Percentiles rank a stretch among this genome's conserved stretches.
These are phyloP conservation scores for Colletotrichum sp. DNA, from an alignment of 2,329 filamentous ascomycete species.

Conservation along the genomic window DNA sequence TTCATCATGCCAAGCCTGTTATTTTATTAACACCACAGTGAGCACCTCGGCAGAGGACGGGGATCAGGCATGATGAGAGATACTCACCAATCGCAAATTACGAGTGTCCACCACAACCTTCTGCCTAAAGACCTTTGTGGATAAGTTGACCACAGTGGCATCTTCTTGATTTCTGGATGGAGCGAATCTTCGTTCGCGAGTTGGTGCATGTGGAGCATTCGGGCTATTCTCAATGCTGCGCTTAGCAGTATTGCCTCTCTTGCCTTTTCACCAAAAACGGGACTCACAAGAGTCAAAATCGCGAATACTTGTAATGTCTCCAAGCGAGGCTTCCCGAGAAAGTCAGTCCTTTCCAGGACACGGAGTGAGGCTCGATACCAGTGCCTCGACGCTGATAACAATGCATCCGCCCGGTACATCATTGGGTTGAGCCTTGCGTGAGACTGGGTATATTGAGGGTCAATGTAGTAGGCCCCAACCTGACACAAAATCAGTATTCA, in stretches of 20 bases:
- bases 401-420: not conserved
- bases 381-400: not conserved
- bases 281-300: not conserved
- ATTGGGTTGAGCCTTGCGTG: not conserved
- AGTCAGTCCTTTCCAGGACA: not conserved
- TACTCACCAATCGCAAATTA: not conserved
- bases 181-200: not conserved
- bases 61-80: not conserved
- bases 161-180: not conserved
- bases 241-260: not conserved
- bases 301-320: not conserved
- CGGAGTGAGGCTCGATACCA: not conserved
- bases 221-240: not conserved
- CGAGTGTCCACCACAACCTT: not conserved
- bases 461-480: not conserved
- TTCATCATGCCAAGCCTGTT: not conserved
- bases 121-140: not conserved
- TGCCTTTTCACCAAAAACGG: not conserved
- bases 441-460: not conserved
- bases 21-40: not conserved
- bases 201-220: not conserved
- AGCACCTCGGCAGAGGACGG: no score
- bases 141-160: not conserved
- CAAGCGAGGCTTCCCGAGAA: not conserved
- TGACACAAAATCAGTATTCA: not conserved